Percentiles rank a stretch among this genome's conserved stretches.
phyloP scores from a whole-genome alignment of 257 asterid genomes.

The Solanum dulcamara region DNA sequence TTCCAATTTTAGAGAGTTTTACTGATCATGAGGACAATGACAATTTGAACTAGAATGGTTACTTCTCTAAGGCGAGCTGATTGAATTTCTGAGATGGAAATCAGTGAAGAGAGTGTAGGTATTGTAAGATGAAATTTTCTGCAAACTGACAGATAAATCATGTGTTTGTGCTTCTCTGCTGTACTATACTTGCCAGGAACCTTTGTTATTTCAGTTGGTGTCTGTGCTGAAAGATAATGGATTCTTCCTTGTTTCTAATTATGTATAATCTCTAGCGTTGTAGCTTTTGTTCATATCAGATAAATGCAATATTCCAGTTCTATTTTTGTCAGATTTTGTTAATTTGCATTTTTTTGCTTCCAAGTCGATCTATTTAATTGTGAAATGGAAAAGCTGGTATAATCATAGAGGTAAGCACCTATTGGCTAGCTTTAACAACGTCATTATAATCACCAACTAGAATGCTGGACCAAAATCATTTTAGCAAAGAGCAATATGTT shows the following conservation, averaged over 20 bases:
- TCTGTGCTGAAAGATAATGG: neutral
- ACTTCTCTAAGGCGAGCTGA: neutral
- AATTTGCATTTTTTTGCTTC: neutral
- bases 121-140: neutral
- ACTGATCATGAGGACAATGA: neutral
- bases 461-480: neutral
- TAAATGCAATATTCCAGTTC: neutral
- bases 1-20: slow-evolving; percentile 37
- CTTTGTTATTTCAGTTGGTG: neutral
- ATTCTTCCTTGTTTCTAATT: neutral
- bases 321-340: neutral
- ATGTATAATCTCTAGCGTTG: neutral
- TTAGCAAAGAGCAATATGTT: neutral
- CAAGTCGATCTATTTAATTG: neutral
- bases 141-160: neutral
- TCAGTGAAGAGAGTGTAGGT: neutral
- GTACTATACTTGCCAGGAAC: neutral
- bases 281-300: neutral
- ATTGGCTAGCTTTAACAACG: neutral
- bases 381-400: neutral
- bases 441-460: neutral
- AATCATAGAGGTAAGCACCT: neutral
- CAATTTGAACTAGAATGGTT: neutral
- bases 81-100: neutral
- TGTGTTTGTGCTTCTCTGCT: neutral